Percentiles rank a stretch among this genome's conserved stretches.
Evolutionary conservation across 1,284 basidiomycete species (phyloP).

Genomic region (Tetrapyrgos nigripes): DNA sequence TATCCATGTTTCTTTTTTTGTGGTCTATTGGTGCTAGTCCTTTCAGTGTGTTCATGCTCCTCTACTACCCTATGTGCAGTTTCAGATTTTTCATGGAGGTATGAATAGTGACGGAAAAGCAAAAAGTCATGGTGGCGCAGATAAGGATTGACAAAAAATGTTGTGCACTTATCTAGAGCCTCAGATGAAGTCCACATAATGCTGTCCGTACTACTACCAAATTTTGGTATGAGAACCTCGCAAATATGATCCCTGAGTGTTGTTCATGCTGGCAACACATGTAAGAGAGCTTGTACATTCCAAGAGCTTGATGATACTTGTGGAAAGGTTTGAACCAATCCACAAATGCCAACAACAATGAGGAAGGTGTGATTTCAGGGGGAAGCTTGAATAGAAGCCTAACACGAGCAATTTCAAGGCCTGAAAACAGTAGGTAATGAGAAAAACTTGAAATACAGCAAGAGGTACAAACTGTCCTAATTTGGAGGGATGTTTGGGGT

Average conservation of each 20-base stretch:
- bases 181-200: background rate
- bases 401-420: conserved; percentile 11
- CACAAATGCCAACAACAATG: conserved; percentile 11
- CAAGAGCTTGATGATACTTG: conserved; percentile 3
- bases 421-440: conserved; percentile 3
- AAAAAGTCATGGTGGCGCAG: background rate
- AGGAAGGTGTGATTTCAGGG: conserved; percentile 3
- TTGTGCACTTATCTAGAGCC: background rate
- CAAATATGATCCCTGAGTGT: conserved; percentile 10
- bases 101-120: background rate
- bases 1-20: no score
- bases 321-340: conserved; percentile 21
- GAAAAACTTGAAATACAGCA: background rate
- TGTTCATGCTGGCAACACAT: conserved; percentile 2
- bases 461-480: background rate
- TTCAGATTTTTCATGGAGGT: background rate
- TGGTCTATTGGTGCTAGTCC: no score
- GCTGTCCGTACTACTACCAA: background rate
- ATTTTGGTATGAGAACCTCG: conserved; percentile 9
- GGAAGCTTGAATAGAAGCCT: conserved; percentile 17
- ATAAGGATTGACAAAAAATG: conserved; percentile 6
- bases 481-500: background rate
- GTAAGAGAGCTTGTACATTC: conserved; percentile 13
- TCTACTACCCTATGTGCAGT: no score
- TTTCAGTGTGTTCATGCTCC: no score